These are phyloP conservation scores for Waltergamsia citrina DNA, from an alignment of 2,329 filamentous ascomycete genomes.

Conservation along the genomic window DNA sequence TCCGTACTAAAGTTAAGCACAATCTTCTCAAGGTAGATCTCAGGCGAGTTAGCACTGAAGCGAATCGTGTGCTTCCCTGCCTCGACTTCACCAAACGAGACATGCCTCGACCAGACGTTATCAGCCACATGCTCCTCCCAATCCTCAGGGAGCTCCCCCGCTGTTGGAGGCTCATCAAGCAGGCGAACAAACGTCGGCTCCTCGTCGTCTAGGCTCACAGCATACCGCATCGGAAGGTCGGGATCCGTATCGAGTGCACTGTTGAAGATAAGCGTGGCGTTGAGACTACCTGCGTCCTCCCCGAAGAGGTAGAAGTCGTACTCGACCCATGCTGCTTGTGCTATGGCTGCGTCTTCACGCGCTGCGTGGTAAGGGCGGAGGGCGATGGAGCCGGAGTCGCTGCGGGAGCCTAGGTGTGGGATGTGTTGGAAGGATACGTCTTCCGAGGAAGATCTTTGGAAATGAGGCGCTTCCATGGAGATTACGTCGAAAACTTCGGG, in stretches of 20 bases:
- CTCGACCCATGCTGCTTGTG: constrained; percentile 9
- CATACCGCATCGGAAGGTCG: constrained; percentile 32
- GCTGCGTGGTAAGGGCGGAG: constrained; percentile 4
- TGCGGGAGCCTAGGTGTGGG: constrained; percentile 4
- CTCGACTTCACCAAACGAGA: constrained; percentile 6
- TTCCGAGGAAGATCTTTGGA: constrained; percentile 5
- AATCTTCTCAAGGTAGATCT: constrained; percentile 22
- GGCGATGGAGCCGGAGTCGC: constrained; percentile 6
- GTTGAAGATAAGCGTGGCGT: constrained; percentile 9
- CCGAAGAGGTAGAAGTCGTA: constrained; percentile 18
- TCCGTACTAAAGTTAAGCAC: constrained; percentile 9
- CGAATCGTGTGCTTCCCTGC: constrained; percentile 15
- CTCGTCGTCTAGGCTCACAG: constrained; percentile 21
- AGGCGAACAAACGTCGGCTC: not conserved
- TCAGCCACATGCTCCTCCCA: constrained; percentile 36
- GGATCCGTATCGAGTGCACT: constrained; percentile 35
- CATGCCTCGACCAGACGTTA: constrained; percentile 32
- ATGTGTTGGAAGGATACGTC: constrained; percentile 7
- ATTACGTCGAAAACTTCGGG: constrained; percentile 8
- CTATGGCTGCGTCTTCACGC: not conserved
- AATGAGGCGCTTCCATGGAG: constrained; percentile 10
- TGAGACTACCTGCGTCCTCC: constrained; percentile 11
- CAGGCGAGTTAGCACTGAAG: constrained; percentile 16
- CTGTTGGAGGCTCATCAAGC: not conserved
- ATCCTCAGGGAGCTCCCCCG: constrained; percentile 27